Base-by-base conservation (phyloP, 768 basidiomycete genomes). In the Austroboletus festivus region DNA sequence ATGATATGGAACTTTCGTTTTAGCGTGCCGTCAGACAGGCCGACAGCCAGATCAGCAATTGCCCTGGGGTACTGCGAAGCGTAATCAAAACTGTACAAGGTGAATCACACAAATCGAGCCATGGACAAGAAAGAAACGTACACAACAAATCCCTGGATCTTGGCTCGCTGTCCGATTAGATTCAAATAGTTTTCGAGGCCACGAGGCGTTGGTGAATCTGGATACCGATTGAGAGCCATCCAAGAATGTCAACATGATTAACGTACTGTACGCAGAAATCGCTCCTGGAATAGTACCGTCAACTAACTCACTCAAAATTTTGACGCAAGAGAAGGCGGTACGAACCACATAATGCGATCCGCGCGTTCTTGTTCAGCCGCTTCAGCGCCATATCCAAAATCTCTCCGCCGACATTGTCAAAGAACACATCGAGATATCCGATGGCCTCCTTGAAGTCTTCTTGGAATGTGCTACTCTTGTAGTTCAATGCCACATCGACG, bases 101-200 rank as follows among this genome's bases (percentile, higher is more conserved):
- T 51, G 45, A 64, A 44, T 33, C 24, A 1, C 19, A 31, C 22
- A 21, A 16, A 23, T 15, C 12, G 30, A 21, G 18, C 15, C 1
- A 16, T 13, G 18, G 15, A 22, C 5, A 26, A 16, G 8, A 23
- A 24, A 23, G 34, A n/a, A 15, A 63, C 81, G 41, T 60, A 87
- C 84, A 90, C 78, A 57, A 94, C 73, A 69, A 93, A 96, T 8
- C 94, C 94, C 60, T 88, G 73, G 1, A 97, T 81, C 34, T 74
- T 85, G 15, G 88, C 90, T 37, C 92, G 79, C 61, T 86, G 84
- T 0, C 77, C 60, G 54, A 96, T 93, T 46, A 96, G 70, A 47
- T 73, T 81, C 30, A 76, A 54, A 60, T 90, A 92, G 42, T 77
- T 77, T 49, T 78, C 71, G 15, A 94, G 72, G 13, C 88, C 88